phyloP scores from a whole-genome alignment of 352 stramenopile species.

The Phytopythium montanum region DNA sequence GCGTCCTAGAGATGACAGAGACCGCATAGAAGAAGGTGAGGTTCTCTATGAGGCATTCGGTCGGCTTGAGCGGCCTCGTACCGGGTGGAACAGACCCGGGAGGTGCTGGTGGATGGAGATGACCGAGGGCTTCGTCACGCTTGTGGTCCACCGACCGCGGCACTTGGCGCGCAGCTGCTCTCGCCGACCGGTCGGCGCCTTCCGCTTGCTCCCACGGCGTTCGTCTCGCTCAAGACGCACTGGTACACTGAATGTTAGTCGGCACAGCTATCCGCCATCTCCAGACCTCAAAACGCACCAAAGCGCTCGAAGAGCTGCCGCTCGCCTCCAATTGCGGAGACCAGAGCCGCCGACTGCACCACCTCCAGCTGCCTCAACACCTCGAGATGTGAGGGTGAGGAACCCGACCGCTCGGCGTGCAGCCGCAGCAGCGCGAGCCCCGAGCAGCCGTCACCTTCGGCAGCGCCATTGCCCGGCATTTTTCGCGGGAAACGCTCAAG shows the following conservation, averaged over 20 bases:
- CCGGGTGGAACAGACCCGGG: constrained; percentile 41
- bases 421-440: constrained; percentile 31
- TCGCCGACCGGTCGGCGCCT: constrained; percentile 28
- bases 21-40: not conserved
- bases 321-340: constrained; percentile 25
- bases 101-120: constrained; percentile 32
- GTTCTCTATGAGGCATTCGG: not conserved
- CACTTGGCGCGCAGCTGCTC: constrained; percentile 34
- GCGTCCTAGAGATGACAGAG: not conserved
- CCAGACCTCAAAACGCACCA: constrained; percentile 19
- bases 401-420: constrained; percentile 15
- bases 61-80: constrained; percentile 4
- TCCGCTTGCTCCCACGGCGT: constrained; percentile 5
- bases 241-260: constrained; percentile 2
- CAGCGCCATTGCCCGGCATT: no score
- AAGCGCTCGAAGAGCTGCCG: constrained; percentile 41
- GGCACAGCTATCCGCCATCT: not conserved
- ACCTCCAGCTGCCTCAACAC: constrained; percentile 35
- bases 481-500: no score
- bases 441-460: constrained; percentile 1
- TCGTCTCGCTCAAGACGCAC: constrained; percentile 26
- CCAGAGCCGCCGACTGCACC: constrained; percentile 15
- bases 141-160: constrained; percentile 26
- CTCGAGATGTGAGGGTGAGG: constrained; percentile 29
- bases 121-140: constrained; percentile 23